Percentiles rank a stretch among this genome's conserved stretches.
phyloP scores from a whole-genome alignment of 2,329 filamentous ascomycete species.

The Zymoseptoria pseudotritici region DNA sequence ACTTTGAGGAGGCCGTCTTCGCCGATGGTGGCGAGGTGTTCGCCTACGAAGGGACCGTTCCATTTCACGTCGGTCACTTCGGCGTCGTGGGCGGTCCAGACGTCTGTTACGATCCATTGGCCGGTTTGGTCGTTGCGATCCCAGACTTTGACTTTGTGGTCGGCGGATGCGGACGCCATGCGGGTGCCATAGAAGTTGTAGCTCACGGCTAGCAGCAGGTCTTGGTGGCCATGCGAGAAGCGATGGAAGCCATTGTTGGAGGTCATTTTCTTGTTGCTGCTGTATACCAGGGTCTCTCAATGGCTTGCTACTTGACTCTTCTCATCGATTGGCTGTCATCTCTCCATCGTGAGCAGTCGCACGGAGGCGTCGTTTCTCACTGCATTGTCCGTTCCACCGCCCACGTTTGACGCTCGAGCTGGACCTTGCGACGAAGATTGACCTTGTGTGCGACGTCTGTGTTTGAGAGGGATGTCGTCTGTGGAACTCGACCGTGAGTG shows the following conservation, averaged over 20 bases:
- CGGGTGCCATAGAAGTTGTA: constrained; percentile 92
- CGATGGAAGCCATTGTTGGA: constrained; percentile 40
- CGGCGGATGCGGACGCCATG: constrained; percentile 82
- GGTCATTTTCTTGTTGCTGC: constrained; percentile 13
- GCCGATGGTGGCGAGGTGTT: constrained; percentile 79
- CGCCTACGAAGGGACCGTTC: constrained; percentile 84
- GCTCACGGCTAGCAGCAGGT: constrained; percentile 74
- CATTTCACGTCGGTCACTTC: constrained; percentile 90
- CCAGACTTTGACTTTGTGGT: constrained; percentile 89
- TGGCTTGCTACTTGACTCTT: background rate
- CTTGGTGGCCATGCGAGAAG: constrained; percentile 66
- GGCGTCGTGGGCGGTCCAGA: constrained; percentile 81
- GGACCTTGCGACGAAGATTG: background rate
- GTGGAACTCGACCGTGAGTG: background rate
- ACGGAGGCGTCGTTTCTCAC: background rate
- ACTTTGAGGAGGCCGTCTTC: constrained; percentile 85
- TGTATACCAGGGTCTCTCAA: background rate
- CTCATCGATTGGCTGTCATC: background rate
- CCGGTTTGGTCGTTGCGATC: constrained; percentile 69
- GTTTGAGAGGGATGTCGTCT: background rate
- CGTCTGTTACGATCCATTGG: constrained; percentile 74
- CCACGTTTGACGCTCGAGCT: background rate
- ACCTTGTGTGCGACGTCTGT: background rate
- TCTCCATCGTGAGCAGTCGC: background rate
- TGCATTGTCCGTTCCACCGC: background rate